Evolutionary conservation across 2,329 filamentous ascomycete species (phyloP), one percentile per base, ranked within the genome.

Genomic region (Nannizziopsis arthrosporioides): DNA sequence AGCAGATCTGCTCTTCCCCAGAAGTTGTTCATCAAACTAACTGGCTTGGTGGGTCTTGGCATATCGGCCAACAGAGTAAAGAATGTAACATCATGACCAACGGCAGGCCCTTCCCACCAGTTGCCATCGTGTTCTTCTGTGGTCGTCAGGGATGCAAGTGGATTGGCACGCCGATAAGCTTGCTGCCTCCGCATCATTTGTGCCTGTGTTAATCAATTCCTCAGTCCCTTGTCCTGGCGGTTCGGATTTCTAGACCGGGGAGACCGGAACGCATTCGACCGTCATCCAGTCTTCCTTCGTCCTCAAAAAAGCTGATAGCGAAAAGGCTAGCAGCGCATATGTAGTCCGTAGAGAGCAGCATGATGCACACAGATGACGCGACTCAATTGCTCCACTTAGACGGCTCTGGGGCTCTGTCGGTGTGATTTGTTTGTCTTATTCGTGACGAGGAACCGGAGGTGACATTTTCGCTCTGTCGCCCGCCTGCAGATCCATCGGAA

Each of bases 81-180:
- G 46, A 18, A 48, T 48, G 46, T 48, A 48, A 48, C 46, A 44
- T 48, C 35, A 47, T 18, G 40, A 15, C 12, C 46, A 32, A 32
- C 15, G 34, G 40, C 40, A 38, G 35, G 36, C 42, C 36, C 31
- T 36, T 36, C 31, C 38, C 27, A 30, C 38, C 45, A 47, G 31
- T 36, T 17, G 6, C 27, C 44, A 37, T 41, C 31, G 38, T 47
- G 44, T 14, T 35, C 18, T n/a, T 40, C 10, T 40, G 2, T 18
- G 5, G 22, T 27, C 37, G 12, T 5, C 31, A 31, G 27, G 45
- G 45, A 11, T 48, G 43, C 34, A 42, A 32, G 17, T 41, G 46
- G 46, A 38, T 18, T n/a, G 32, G 14, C 10, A 18, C 37, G 35
- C 7, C 37, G 38, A 30, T 12, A 35, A 27, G 30, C 32, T 2